Base-by-base conservation (phyloP, 768 basidiomycete species). In the Suillus decipiens region DNA sequence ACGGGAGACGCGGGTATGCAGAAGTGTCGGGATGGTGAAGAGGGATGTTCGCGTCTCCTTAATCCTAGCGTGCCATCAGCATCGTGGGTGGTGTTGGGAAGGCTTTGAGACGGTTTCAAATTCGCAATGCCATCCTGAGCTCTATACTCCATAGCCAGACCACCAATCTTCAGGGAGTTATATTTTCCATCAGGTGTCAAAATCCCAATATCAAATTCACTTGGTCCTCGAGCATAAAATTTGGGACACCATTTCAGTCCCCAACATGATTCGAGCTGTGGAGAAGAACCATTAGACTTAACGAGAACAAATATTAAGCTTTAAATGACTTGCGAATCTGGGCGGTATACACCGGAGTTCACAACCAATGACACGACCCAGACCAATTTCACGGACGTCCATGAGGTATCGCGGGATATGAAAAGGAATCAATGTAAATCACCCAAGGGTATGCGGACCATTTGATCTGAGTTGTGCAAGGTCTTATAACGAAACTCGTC, bases 321-420 rank as follows among this genome's bases (percentile, higher is more conserved):
- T 12, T 22, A 28, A 15, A 60, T 7, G 54, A 67, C 75, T 71
- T 54, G 72, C 74, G 61, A 62, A 68, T 59, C 68, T 72, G 12
- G 65, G 73, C 0, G 75, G 75, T 55, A 75, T 59, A 50, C 68
- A 69, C 53, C 75, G 67, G 34, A 75, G 71, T 51, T 75, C 74
- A 51, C 64, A 63, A 41, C 74, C 75, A 50, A 75, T 69, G 60
- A 72, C 67, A 65, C 75, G 72, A 22, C 61, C 61, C 31, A 31
- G 39, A 45, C 69, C 70, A 67, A 68, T 66, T 61, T 28, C 53
- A 58, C 36, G 59, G 22, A 51, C 50, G 31, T 60, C 34, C 61
- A 62, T 62, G 19, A 59, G 45, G 42, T 39, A 64, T 66, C 69
- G 72, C 73, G 63, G 54, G 59, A 63, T 41, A 61, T 62, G 63